Conservation (phyloP, 352 stramenopile species). For the Thraustochytrium sp. region DNA sequence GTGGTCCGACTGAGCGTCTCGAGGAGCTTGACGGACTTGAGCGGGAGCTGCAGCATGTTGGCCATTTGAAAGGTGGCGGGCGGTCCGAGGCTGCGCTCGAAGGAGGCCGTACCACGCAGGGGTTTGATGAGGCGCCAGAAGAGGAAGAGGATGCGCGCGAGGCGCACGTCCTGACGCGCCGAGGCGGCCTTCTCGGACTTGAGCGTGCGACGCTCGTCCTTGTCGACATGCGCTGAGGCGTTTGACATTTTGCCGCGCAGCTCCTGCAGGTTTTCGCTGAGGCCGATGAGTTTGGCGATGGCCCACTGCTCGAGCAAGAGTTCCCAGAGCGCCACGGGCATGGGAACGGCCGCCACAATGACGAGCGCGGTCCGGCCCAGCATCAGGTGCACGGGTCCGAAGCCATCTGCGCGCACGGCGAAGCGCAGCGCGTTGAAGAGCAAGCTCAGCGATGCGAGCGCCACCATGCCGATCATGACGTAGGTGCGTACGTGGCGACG, state of each 20-base stretch:
- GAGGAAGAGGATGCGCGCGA: background rate
- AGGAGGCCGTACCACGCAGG: background rate
- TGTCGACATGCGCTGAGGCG: slow-evolving; percentile 21
- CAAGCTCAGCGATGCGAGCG: background rate
- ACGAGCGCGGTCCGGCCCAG: background rate
- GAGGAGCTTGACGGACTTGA: slow-evolving; percentile 14
- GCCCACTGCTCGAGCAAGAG: slow-evolving; percentile 29
- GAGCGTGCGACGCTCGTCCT: slow-evolving; percentile 20
- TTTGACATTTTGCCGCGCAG: background rate
- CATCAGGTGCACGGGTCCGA: background rate
- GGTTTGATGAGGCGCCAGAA: background rate
- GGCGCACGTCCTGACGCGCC: background rate
- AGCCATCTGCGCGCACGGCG: background rate
- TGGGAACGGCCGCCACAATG: background rate
- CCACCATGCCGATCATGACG: background rate
- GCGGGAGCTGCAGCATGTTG: slow-evolving; percentile 26
- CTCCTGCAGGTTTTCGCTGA: slow-evolving; percentile 36
- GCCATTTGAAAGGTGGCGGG: background rate
- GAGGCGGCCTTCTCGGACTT: background rate
- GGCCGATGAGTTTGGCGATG: slow-evolving; percentile 19
- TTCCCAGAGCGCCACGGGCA: slow-evolving; percentile 5
- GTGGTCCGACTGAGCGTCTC: slow-evolving; percentile 16
- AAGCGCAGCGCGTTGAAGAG: background rate
- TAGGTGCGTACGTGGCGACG: background rate
- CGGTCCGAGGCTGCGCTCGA: background rate